phyloP scores from a whole-genome alignment of 2,329 filamentous ascomycete genomes.

The Talaromyces albobiverticillius region DNA sequence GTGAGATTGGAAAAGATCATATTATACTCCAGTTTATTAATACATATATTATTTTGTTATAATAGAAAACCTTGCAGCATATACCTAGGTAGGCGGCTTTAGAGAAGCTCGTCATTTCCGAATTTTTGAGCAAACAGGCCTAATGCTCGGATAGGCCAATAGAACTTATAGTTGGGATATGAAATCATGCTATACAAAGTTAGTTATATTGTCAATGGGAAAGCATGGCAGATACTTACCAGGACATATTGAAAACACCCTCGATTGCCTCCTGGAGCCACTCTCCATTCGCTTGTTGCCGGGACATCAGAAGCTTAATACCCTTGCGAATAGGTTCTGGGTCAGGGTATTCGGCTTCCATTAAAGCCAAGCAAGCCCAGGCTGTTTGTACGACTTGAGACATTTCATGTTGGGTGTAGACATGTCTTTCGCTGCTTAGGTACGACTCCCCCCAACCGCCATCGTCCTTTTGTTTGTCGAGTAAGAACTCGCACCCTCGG shows the following conservation, averaged over 20 bases:
- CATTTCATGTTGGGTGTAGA: constrained; percentile 72
- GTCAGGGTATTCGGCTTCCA: constrained; percentile 80
- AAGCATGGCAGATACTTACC: constrained; percentile 53
- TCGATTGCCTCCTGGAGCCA: constrained; percentile 96
- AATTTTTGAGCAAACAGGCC: constrained; percentile 80
- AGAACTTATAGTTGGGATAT: constrained; percentile 98
- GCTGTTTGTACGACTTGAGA: constrained; percentile 93
- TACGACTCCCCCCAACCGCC: constrained; percentile 98
- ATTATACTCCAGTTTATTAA: not conserved
- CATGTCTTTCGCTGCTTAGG: constrained; percentile 72
- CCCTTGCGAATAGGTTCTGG: constrained; percentile 69
- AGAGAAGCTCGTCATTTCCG: constrained; percentile 59
- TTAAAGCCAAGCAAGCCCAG: constrained; percentile 79
- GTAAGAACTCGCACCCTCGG: constrained; percentile 78
- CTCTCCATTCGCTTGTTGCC: constrained; percentile 85
- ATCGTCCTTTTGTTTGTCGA: constrained; percentile 80
- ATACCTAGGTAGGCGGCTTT: not conserved
- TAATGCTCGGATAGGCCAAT: constrained; percentile 88
- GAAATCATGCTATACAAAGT: constrained; percentile 74
- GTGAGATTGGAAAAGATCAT: no score
- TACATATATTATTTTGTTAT: not conserved
- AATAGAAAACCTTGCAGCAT: not conserved
- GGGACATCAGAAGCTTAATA: constrained; percentile 74
- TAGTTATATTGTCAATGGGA: constrained; percentile 18
- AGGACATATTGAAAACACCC: constrained; percentile 97